Evolutionary conservation across 352 stramenopile species (phyloP), one percentile per base, ranked within the genome.

Genomic region (Phytophthora tubulina): DNA sequence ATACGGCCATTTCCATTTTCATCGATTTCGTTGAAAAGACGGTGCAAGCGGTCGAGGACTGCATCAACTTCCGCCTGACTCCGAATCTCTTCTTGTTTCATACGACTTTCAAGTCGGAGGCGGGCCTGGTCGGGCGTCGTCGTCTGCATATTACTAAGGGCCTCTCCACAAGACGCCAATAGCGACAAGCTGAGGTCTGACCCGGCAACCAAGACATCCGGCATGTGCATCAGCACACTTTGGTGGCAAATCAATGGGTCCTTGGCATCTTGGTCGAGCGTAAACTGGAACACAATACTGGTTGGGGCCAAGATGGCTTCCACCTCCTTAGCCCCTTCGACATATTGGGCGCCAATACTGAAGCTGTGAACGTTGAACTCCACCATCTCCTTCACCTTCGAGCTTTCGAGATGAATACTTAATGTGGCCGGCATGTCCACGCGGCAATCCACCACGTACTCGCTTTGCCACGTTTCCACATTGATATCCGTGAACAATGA

Each of bases 11-110:
- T 94, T 35, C 79, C 67, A 49, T 94, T 88, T 27, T 75, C 73
- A 68, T 92, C 86, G 58, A 94, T 92, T 38, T 92, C 82, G 51
- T 94, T 81, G 51, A 92, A 92, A 35, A 91, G 72, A 50, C 75
- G 80, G 21, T 86, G 86, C 51, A 91, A 74, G 17, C 83, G 79
- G 13, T 78, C 74, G 27, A 91, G 61, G 41, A 91, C 71, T 49
- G 70, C 62, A 49, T 91, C 77, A 42, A 92, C 63, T 67, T 92
- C 78, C 0, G 81, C 79, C 67, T 90, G 78, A 31, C 78, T 76
- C 8, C 70, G 70, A 57, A 90, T 56, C 35, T 88, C 80, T 1
- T 85, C 76, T 63, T 91, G 80, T 33, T 89, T 87, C 54, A 79
- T 60, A 13, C 76, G 74, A 59, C 80, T 90, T 64, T 91, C 67